These are phyloP conservation scores for Candida buenavistaensis DNA, from an alignment of 1,139 yeast species.

Conservation along the genomic window DNA sequence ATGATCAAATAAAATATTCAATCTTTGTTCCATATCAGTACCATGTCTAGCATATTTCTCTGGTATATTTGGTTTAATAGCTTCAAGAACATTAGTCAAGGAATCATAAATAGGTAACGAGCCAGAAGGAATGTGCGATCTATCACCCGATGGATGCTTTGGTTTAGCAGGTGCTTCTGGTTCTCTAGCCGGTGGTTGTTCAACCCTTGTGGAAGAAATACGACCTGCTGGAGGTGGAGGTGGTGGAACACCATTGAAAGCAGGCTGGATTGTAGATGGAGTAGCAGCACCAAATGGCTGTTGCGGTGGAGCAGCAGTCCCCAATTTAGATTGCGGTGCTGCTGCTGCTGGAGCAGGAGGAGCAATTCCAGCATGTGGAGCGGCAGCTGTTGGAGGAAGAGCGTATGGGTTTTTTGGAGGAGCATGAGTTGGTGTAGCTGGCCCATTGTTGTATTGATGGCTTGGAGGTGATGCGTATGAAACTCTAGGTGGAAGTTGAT, in stretches of 20 bases:
- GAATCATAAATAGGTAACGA: conserved; percentile 59
- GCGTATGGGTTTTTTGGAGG: conserved; percentile 45
- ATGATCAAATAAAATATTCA: conserved; percentile 74
- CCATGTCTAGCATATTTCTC: conserved; percentile 73
- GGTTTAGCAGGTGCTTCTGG: conserved; percentile 20
- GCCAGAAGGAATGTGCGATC: conserved; percentile 64
- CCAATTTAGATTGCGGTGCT: conserved; percentile 16
- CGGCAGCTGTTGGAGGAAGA: conserved; percentile 28
- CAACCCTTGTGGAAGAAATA: conserved; percentile 12
- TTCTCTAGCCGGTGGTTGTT: conserved; percentile 19
- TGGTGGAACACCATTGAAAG: conserved; percentile 19
- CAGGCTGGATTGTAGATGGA: conserved; percentile 12
- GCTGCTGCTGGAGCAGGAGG: too few relatives aligned
- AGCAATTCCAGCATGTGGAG: conserved; percentile 12
- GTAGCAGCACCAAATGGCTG: conserved; percentile 12
- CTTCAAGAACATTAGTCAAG: conserved; percentile 54
- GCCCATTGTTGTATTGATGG: conserved; percentile 12
- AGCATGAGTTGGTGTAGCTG: conserved; percentile 16
- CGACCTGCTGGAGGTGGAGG: conserved; percentile 19
- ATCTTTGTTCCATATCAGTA: conserved; percentile 78
- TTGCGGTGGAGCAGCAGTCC: conserved; percentile 19
- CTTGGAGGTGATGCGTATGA: conserved; percentile 21
- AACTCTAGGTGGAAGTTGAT: conserved; percentile 18
- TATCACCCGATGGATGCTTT: conserved; percentile 67
- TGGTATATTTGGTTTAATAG: conserved; percentile 75